These are phyloP conservation scores for Fusarium acutatum DNA, from an alignment of 2,329 filamentous ascomycete species.

Conservation along the genomic window DNA sequence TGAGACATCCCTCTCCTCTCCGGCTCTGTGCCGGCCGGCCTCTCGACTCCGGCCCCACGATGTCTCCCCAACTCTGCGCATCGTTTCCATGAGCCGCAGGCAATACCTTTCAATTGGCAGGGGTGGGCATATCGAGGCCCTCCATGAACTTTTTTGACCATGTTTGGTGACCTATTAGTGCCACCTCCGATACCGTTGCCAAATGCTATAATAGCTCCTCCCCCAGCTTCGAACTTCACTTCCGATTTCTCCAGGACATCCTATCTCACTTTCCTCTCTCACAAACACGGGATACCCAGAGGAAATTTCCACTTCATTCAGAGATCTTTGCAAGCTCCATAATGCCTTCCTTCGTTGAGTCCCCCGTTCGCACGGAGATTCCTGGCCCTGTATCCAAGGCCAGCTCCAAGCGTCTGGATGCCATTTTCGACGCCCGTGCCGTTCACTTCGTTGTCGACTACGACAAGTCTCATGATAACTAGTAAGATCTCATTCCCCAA, in stretches of 20 bases:
- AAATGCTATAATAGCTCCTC: conserved; percentile 42
- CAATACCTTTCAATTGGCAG: conserved; percentile 6
- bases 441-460: conserved; percentile 64
- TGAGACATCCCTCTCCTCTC: conserved; percentile 28
- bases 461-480: conserved; percentile 61
- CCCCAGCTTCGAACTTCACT: conserved; percentile 24
- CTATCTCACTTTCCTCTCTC: conserved; percentile 21
- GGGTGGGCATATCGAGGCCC: conserved; percentile 27
- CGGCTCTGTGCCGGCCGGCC: conserved; percentile 40
- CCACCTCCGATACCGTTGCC: conserved; percentile 25
- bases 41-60: conserved; percentile 42
- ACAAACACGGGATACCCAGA: conserved; percentile 24
- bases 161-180: conserved; percentile 13
- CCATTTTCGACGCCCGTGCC: conserved; percentile 61
- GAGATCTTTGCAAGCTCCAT: conserved; percentile 25
- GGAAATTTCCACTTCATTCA: background rate
- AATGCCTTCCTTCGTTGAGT: conserved; percentile 48
- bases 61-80: background rate
- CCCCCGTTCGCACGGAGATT: conserved; percentile 49
- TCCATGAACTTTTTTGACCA: conserved; percentile 23
- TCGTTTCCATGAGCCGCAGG: conserved; percentile 34
- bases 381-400: conserved; percentile 53
- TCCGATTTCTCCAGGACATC: conserved; percentile 29
- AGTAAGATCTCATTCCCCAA: conserved; percentile 38
- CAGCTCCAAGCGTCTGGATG: conserved; percentile 53